Conservation (phyloP, 768 basidiomycete species). For the Agrocybe chaxingu region DNA sequence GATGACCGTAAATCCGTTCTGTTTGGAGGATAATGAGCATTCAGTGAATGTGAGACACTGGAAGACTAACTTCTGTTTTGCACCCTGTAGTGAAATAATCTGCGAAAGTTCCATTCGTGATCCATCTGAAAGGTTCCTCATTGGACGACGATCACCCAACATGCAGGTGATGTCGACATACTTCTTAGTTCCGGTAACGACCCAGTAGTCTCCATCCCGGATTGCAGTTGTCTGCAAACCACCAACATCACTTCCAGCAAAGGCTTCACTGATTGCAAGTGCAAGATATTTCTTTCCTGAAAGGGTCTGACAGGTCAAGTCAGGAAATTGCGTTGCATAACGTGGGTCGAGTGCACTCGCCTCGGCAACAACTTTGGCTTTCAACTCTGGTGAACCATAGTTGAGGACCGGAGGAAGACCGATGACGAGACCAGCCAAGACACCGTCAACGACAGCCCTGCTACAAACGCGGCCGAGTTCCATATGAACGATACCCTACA, state of each 20-base stretch:
- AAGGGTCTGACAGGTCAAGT: constrained; percentile 31
- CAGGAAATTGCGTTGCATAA: not conserved
- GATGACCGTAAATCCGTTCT: constrained; percentile 75
- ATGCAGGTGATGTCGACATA: constrained; percentile 23
- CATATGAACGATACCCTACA: constrained; percentile 70
- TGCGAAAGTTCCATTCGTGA: constrained; percentile 82
- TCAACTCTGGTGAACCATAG: constrained; percentile 75
- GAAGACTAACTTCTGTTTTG: constrained; percentile 54
- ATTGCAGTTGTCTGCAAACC: constrained; percentile 85
- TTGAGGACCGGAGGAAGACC: constrained; percentile 90
- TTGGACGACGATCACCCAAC: not conserved
- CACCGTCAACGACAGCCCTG: constrained; percentile 84
- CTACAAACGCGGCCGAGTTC: constrained; percentile 84
- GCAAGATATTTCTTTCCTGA: constrained; percentile 82
- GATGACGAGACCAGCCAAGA: constrained; percentile 80
- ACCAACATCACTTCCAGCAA: constrained; percentile 83
- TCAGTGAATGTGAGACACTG: not conserved
- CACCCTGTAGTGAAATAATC: constrained; percentile 85
- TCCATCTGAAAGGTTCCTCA: constrained; percentile 58
- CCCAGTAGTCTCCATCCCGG: constrained; percentile 82
- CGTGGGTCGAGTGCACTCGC: constrained; percentile 29
- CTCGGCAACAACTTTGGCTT: constrained; percentile 67
- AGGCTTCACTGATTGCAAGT: constrained; percentile 91
- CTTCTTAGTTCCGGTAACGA: constrained; percentile 95
- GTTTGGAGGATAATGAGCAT: not conserved